Evolutionary conservation across 345 rosid species (phyloP).

Genomic region (Lumnitzera littorea): DNA sequence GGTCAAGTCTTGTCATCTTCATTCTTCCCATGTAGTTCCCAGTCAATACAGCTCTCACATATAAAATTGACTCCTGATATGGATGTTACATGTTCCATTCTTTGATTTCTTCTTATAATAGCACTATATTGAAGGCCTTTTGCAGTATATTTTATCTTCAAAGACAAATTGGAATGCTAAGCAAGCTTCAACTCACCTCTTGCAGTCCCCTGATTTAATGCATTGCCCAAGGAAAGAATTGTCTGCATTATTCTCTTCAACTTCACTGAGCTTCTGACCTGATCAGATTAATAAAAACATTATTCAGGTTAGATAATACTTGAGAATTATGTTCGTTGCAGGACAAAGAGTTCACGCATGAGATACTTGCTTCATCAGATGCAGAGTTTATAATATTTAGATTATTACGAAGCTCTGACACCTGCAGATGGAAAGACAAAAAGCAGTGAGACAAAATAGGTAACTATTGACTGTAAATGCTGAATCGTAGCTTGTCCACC

Average conservation of each 20-base stretch:
- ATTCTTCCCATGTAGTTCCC: too few species aligned
- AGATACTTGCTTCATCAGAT: conserved; percentile 57
- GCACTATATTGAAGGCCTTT: too few species aligned
- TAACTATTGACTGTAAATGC: conserved; percentile 6
- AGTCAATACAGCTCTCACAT: too few species aligned
- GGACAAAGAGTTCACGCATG: too few species aligned
- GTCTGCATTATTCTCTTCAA: conserved; percentile 81
- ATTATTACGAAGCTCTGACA: conserved; percentile 61
- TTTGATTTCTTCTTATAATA: too few species aligned
- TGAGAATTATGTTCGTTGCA: too few species aligned
- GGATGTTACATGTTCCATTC: too few species aligned
- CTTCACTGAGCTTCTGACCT: conserved; percentile 64
- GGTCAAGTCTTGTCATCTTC: too few species aligned
- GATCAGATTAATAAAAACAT: conserved; percentile 12
- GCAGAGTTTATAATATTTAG: conserved; percentile 54
- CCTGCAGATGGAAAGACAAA: conserved; percentile 35
- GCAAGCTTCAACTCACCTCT: conserved; percentile 50
- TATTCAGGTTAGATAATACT: neutral
- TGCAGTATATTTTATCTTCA: too few species aligned
- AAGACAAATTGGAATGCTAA: neutral
- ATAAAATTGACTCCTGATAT: too few species aligned
- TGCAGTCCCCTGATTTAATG: conserved; percentile 86
- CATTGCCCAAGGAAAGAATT: conserved; percentile 82
- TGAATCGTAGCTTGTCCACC: conserved; percentile 22
- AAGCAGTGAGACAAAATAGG: conserved; percentile 9